phyloP scores from a whole-genome alignment of 1,284 basidiomycete genomes.

The Sanguinoderma infundibulare region DNA sequence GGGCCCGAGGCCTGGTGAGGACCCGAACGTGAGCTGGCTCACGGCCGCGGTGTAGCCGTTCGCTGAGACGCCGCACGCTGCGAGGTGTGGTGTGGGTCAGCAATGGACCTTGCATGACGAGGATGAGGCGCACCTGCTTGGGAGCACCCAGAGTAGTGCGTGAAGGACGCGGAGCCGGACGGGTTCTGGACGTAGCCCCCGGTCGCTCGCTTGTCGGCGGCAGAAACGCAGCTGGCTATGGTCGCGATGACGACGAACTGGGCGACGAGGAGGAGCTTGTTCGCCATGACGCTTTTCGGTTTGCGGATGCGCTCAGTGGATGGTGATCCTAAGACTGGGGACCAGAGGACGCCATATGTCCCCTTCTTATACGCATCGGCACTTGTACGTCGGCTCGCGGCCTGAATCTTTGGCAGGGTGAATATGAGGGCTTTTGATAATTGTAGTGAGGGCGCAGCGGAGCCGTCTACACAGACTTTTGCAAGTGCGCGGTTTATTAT shows the following conservation, averaged over 20 bases:
- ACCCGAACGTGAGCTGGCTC: slow-evolving; percentile 58
- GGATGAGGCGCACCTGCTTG: slow-evolving; percentile 46
- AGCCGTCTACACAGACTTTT: no score
- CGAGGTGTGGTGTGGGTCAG: neutral
- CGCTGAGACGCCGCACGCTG: slow-evolving; percentile 56
- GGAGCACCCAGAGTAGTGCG: slow-evolving; percentile 55
- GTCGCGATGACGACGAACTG: slow-evolving; percentile 23
- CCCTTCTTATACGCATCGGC: slow-evolving; percentile 5
- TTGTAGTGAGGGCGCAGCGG: no score
- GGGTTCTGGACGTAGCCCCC: slow-evolving; percentile 57
- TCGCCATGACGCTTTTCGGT: slow-evolving; percentile 2
- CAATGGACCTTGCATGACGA: neutral
- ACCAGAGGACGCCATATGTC: neutral
- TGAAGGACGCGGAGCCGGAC: slow-evolving; percentile 58
- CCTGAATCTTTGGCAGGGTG: no score
- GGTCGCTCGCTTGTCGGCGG: slow-evolving; percentile 37
- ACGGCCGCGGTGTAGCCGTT: slow-evolving; percentile 60
- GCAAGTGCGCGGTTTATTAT: no score
- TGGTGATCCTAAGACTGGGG: neutral
- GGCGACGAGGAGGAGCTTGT: slow-evolving; percentile 12
- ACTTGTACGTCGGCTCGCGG: no score
- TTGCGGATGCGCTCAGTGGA: neutral
- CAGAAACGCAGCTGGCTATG: slow-evolving; percentile 21
- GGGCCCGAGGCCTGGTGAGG: slow-evolving; percentile 50
- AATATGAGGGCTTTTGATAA: no score